Conservation (phyloP, 2,329 filamentous ascomycete genomes). For the Sporothrix euskadiensis region DNA sequence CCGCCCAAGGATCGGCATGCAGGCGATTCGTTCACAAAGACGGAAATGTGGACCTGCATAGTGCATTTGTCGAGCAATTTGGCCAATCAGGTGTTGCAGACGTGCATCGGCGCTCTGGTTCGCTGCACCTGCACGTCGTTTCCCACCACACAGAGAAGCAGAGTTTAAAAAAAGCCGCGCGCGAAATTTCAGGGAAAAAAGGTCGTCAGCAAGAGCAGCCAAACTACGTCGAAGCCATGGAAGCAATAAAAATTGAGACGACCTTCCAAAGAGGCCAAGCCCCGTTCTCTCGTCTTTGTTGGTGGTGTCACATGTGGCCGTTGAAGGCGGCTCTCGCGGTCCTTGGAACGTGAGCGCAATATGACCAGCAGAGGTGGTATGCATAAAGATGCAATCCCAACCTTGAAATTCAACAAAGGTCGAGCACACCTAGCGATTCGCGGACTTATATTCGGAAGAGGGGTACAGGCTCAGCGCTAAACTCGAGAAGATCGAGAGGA, state of each 20-base stretch:
- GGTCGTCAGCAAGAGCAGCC: neutral
- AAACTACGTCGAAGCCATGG: neutral
- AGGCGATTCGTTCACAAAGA: neutral
- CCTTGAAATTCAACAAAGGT: neutral
- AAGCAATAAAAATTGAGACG: neutral
- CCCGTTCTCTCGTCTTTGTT: neutral
- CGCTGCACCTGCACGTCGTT: neutral
- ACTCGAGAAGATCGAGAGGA: neutral
- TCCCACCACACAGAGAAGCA: neutral
- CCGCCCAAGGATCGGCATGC: neutral
- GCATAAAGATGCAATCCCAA: constrained; percentile 12
- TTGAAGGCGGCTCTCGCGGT: neutral
- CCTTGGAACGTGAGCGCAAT: constrained; percentile 7
- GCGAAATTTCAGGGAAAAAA: constrained; percentile 17
- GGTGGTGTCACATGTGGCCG: neutral
- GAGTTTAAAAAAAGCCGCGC: constrained; percentile 23
- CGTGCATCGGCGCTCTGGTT: constrained; percentile 18
- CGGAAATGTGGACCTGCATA: neutral
- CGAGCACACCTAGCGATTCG: neutral
- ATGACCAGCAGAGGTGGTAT: neutral
- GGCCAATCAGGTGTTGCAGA: constrained; percentile 21
- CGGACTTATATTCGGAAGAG: neutral
- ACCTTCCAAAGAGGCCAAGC: neutral
- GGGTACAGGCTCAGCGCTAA: neutral
- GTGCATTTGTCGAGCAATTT: neutral